Percentiles rank a stretch among this genome's conserved stretches.
Evolutionary conservation across 306 rosid genomes (phyloP).

Genomic region (cucumber (Cucumis sativus)): DNA sequence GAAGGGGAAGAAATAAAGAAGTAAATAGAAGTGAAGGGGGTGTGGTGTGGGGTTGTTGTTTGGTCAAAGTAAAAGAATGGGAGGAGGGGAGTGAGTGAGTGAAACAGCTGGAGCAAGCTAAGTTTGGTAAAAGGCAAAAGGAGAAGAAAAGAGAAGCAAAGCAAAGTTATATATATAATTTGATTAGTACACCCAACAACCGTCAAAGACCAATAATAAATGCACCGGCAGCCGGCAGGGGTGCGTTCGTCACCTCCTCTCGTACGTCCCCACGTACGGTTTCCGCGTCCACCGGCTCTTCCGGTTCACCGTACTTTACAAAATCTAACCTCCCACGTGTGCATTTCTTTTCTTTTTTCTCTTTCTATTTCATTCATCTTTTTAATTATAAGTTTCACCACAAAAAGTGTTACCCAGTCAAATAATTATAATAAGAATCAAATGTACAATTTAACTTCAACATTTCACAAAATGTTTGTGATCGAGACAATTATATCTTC

Average conservation of each 20-base stretch:
- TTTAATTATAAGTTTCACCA: too few relatives aligned
- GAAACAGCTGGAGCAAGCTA: conserved; percentile 7
- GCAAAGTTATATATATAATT: not conserved
- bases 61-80: not conserved
- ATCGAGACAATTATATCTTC: too few relatives aligned
- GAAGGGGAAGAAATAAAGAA: too few relatives aligned
- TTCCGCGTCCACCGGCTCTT: conserved; percentile 9
- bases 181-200: not conserved
- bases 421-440: too few relatives aligned
- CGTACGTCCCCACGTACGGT: conserved; percentile 2
- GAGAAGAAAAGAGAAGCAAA: too few relatives aligned
- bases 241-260: not conserved
- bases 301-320: not conserved
- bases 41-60: not conserved
- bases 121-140: not conserved
- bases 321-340: not conserved
- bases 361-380: too few relatives aligned
- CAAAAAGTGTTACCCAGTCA: too few relatives aligned
- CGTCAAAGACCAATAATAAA: not conserved
- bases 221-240: conserved; percentile 5
- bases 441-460: too few relatives aligned
- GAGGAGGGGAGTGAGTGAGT: not conserved
- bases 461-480: too few relatives aligned
- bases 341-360: not conserved
- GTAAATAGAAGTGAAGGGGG: not conserved